Evolutionary conservation across 2,329 filamentous ascomycete species (phyloP), one percentile per base, ranked within the genome.

Genomic region (Elsinoe batatas): DNA sequence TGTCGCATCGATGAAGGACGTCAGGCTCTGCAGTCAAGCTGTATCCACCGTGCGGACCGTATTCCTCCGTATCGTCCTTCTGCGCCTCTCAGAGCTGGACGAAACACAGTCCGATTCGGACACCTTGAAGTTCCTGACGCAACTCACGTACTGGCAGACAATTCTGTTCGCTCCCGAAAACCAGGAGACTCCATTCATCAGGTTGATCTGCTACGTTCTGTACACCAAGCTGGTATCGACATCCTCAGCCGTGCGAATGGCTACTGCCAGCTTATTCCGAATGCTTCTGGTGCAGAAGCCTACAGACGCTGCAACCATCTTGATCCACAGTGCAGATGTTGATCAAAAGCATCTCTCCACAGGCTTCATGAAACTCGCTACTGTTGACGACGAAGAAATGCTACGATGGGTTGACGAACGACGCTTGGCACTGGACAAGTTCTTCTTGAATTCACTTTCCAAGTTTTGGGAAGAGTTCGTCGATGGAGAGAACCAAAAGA

Each of bases 101-200:
- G 84, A 85, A 33, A 71, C 78, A 1, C 75, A 82, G 54, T 76
- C 78, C 2, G 80, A 85, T 57, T 67, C 72, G 5, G 83, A 88
- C 47, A 82, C 83, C 0, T 78, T 85, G 22, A 74, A 79, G 0
- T 89, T 94, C 57, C 80, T 98, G 69, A 80, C 88, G 58, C 91
- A 90, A 66, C 81, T 98, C 63, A 82, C 88, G 0, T 97, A 96
- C 69, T 98, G 93, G 93, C 93, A 97, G 68, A 90, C 88, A 17
- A 87, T 95, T 15, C 82, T 98, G 13, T 75, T 98, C 13, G 84
- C 84, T 1, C 82, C 85, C 3, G 82, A 93, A 13, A 85, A 87
- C 2, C 77, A 80, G 5, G 89, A 95, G 43, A 82, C 87, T n/a
- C 84, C 88, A 8, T 87, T 88, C 64, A 79, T 96, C 64, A 86